Evolutionary conservation across 345 rosid genomes (phyloP).

Genomic region (Arabidopsis suecica): DNA sequence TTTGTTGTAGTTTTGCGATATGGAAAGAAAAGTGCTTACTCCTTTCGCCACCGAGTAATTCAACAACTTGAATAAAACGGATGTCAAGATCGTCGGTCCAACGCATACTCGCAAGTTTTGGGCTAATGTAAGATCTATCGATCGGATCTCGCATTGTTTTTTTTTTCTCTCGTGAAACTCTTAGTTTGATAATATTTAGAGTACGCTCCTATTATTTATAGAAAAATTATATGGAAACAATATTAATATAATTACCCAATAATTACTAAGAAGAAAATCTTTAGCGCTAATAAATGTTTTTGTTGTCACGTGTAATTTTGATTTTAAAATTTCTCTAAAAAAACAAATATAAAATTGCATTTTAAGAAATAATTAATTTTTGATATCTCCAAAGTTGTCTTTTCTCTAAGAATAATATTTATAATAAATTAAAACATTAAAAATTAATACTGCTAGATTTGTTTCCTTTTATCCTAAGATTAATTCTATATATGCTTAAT

Average conservation of each 20-base stretch:
- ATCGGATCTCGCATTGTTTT: background rate
- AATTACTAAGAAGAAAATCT: background rate
- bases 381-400: background rate
- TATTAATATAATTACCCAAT: background rate
- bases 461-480: background rate
- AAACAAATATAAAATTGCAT: background rate
- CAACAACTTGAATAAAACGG: constrained; percentile 58
- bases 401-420: constrained; percentile 2
- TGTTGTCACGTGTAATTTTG: background rate
- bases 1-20: background rate
- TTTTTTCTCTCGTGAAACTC: background rate
- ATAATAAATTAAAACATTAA: background rate
- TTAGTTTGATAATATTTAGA: background rate
- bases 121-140: constrained; percentile 57
- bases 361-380: background rate
- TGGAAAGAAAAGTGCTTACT: constrained; percentile 46
- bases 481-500: too few species aligned
- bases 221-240: background rate
- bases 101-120: constrained; percentile 58
- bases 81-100: constrained; percentile 71
- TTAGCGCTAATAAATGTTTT: background rate
- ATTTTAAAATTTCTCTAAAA: background rate
- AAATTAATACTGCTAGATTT: background rate
- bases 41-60: constrained; percentile 64
- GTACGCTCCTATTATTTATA: background rate